Evolutionary conservation across 345 rosid genomes (phyloP), one percentile per base, ranked within the genome.

Genomic region (Melastoma malabathricum): DNA sequence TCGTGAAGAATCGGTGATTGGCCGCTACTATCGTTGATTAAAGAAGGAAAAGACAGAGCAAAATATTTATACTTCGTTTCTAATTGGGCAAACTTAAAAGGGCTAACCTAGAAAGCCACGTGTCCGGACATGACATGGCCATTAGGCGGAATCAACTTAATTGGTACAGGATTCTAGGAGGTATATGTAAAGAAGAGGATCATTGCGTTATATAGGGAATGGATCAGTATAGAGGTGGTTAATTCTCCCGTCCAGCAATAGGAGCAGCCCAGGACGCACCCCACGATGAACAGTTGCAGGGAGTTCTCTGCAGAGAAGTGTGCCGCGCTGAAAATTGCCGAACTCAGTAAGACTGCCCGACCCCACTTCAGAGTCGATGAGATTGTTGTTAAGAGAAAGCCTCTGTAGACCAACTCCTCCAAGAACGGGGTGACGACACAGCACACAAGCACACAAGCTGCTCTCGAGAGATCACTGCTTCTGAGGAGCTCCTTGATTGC

Each of bases 391-490:
- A 89, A 47, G 9, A 86, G 74, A 61, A 83, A 89, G 2, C 94
- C 84, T 73, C 97, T 75, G 72, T 86, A 89, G 46, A 89, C 68
- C 3, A 64, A 62, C 75, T 89, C 97, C 64, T 89, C 97, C 7
- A 86, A 43, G 29, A 80, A 16, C 8, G 97, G 94, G 51, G 93
- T 77, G 46, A 75, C 48, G 48, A 75, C 8, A 60, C 97, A 83
- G 68, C 73, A 75, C 41, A 86, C 77, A 3, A 72, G 64, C 50
- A 75, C 38, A 49, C 81, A 75, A 1, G 84, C 84, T 44, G 43
- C 61, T 68, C 68, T 80, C 6, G 90, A 64, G 45, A 69, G 59
- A 59, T 70, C 59, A 50, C 75, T 67, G 59, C 73, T 79, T 27
- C 5, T 54, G 49, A 86, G 78, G 50, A 89, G 86, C 72, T 78